Percentiles rank a stretch among this genome's conserved stretches.
phyloP scores from a whole-genome alignment of 345 rosid genomes.

The thale cress (Arabidopsis thaliana) region DNA sequence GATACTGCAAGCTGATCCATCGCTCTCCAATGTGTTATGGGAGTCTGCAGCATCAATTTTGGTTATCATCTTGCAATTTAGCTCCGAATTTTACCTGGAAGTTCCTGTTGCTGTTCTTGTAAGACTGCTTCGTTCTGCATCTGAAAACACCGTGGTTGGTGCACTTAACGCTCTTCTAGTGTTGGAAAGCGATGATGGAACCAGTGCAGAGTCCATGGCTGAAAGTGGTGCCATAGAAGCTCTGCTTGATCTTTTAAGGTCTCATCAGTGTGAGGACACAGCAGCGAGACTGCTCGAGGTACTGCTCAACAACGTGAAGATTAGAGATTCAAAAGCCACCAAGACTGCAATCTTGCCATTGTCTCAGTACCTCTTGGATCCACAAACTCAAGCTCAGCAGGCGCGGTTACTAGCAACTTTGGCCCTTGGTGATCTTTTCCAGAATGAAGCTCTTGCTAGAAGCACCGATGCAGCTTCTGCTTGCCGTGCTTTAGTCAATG shows the following conservation, averaged over 20 bases:
- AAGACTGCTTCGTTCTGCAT: conserved; percentile 84
- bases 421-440: conserved; percentile 98
- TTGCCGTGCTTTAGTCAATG: conserved; percentile 95
- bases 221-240: conserved; percentile 99
- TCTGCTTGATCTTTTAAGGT: conserved; percentile 89
- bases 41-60: conserved; percentile 94
- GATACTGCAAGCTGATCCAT: conserved; percentile 91
- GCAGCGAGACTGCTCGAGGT: conserved; percentile 95
- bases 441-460: conserved; percentile 95
- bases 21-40: conserved; percentile 92
- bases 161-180: conserved; percentile 95
- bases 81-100: conserved; percentile 94
- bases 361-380: conserved; percentile 96
- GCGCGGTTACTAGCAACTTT: conserved; percentile 88
- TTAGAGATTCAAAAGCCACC: conserved; percentile 90
- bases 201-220: conserved; percentile 99
- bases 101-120: conserved; percentile 97
- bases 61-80: conserved; percentile 86
- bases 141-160: conserved; percentile 81
- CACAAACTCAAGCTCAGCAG: conserved; percentile 98
- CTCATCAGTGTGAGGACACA: conserved; percentile 97
- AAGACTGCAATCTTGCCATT: conserved; percentile 89
- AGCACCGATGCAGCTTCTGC: conserved; percentile 94
- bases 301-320: conserved; percentile 92
- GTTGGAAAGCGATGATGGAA: conserved; percentile 93